A percentile compares a stretch with the other conserved stretches of the same genome.
Evolutionary conservation across 1,284 basidiomycete genomes (phyloP).

Genomic region (Acaromyces ingoldii): DNA sequence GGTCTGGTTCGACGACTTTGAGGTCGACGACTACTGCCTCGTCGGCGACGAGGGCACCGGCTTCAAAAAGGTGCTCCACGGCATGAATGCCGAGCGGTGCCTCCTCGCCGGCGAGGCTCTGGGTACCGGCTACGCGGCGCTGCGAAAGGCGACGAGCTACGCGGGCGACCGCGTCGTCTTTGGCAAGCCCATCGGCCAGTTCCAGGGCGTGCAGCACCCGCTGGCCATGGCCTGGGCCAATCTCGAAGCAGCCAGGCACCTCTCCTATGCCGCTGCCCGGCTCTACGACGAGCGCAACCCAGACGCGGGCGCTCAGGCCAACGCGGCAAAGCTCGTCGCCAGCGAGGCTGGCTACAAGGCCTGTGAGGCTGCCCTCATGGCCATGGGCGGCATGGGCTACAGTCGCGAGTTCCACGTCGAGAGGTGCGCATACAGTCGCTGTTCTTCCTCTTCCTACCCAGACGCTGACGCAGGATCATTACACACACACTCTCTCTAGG

Average conservation of each 20-base stretch:
- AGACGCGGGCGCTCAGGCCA: slow-evolving; percentile 46
- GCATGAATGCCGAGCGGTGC: slow-evolving; percentile 53
- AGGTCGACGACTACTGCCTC: slow-evolving; percentile 38
- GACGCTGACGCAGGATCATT: too few species aligned
- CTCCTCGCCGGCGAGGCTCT: slow-evolving; percentile 54
- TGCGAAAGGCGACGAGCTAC: slow-evolving; percentile 30
- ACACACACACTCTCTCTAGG: too few species aligned
- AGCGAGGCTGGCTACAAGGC: slow-evolving; percentile 47
- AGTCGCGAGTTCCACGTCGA: slow-evolving; percentile 39
- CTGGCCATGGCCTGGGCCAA: slow-evolving; percentile 45
- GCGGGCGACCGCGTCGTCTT: slow-evolving; percentile 44
- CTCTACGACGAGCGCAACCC: slow-evolving; percentile 27
- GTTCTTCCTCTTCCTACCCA: too few species aligned
- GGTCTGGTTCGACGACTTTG: slow-evolving; percentile 50
- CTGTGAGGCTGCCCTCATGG: slow-evolving; percentile 33
- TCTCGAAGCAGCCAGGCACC: slow-evolving; percentile 46
- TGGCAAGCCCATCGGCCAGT: slow-evolving; percentile 42
- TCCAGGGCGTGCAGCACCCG: slow-evolving; percentile 50
- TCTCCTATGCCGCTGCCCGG: slow-evolving; percentile 43
- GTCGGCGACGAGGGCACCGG: slow-evolving; percentile 53
- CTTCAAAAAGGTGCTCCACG: slow-evolving; percentile 47
- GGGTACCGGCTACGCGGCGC: slow-evolving; percentile 42
- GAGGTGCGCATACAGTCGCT: too few species aligned
- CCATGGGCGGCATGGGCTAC: slow-evolving; percentile 49
- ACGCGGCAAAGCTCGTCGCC: slow-evolving; percentile 49